Conservation (phyloP, 2,329 filamentous ascomycete genomes). For the Colletotrichum lindemuthianum region DNA sequence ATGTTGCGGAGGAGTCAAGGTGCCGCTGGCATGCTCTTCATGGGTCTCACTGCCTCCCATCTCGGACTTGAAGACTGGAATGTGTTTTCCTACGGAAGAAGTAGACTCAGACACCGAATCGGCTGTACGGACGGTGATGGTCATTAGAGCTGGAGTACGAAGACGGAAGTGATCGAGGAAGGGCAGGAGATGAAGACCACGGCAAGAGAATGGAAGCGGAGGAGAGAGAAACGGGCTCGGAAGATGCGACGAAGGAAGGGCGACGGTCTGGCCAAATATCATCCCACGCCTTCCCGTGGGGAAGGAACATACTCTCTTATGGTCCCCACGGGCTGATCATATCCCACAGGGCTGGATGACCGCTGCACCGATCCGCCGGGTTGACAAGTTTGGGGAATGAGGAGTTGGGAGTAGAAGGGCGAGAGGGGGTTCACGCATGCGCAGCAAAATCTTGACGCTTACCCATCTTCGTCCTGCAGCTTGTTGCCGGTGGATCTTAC, state of each 20-base stretch:
- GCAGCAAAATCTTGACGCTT: constrained; percentile 30
- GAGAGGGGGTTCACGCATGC: constrained; percentile 1
- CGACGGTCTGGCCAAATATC: constrained; percentile 26
- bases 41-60: constrained; percentile 42
- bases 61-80: constrained; percentile 43
- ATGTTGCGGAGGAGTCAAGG: constrained; percentile 31
- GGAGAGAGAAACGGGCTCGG: constrained; percentile 19
- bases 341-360: constrained; percentile 29
- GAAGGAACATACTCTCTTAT: constrained; percentile 35
- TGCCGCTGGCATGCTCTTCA: constrained; percentile 35
- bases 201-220: constrained; percentile 1
- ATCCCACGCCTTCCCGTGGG: constrained; percentile 34
- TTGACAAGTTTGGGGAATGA: constrained; percentile 24
- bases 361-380: constrained; percentile 28
- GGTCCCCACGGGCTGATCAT: constrained; percentile 35
- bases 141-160: constrained; percentile 41
- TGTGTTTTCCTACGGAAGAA: constrained; percentile 47
- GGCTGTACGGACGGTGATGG: constrained; percentile 38
- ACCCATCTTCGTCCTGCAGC: constrained; percentile 28
- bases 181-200: constrained; percentile 12
- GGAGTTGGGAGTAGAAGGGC: constrained; percentile 14
- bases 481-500: constrained; percentile 19
- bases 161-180: constrained; percentile 11
- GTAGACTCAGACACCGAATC: constrained; percentile 47
- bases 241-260: constrained; percentile 18